Conservation (phyloP, 345 rosid species). For the Alliaria petiolata region DNA sequence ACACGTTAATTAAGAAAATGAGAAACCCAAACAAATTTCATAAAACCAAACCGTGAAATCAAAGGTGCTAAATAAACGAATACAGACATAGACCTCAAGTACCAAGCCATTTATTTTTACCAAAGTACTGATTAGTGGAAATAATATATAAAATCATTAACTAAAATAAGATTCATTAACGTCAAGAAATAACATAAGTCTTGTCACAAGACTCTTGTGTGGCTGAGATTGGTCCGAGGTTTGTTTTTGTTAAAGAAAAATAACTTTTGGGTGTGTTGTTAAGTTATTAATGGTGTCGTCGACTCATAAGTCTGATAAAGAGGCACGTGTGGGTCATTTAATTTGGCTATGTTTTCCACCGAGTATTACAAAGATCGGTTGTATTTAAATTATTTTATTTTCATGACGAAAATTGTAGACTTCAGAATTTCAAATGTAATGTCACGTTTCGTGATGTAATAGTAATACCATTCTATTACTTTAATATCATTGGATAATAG, state of each 20-base stretch:
- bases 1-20: conserved; percentile 11
- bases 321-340: not conserved
- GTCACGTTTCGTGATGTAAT: conserved; percentile 22
- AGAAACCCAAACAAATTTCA: not conserved
- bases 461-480: not conserved
- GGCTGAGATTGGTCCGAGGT: conserved; percentile 19
- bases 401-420: not conserved
- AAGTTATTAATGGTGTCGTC: conserved; percentile 2
- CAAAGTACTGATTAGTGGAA: not conserved
- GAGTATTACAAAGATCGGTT: not conserved
- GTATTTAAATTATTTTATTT: not conserved
- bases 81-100: not conserved
- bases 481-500: not conserved
- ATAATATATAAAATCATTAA: not conserved
- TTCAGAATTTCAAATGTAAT: not conserved
- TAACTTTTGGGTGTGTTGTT: not conserved
- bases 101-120: not conserved
- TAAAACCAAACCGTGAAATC: not conserved
- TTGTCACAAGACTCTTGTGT: not conserved
- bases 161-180: not conserved
- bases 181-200: not conserved
- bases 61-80: not conserved
- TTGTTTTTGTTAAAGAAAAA: not conserved
- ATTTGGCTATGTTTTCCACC: conserved; percentile 1
- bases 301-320: not conserved